Base-by-base conservation (phyloP, 2,329 filamentous ascomycete species). In the Didymellaceae sp. region DNA sequence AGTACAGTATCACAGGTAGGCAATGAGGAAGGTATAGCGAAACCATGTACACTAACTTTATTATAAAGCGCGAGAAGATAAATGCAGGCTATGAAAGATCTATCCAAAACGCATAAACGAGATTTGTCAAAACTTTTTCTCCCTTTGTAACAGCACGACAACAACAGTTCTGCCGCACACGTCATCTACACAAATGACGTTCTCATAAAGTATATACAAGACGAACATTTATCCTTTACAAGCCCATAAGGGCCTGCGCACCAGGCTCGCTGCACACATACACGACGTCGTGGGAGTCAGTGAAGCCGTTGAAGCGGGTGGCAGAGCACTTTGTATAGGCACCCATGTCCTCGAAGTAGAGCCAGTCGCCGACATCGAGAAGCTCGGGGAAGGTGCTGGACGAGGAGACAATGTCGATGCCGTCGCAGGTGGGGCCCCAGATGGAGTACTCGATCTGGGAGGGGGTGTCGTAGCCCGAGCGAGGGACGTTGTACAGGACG, bases 311-410 rank as follows among this genome's bases (percentile, higher is more conserved):
- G 86, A 99, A 99, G 70, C 89, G 87, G 49, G 94, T 99, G 57
- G 94, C 93, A 53, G 91, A 97, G 81, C 93, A 97, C 82, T 92
- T 96, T 64, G 94, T 97, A 76, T 99, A 99, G 18, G 94, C 93
- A 46, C 94, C 94, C 94, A 99, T 99, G 55, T 96, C 86, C 78
- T 97, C 91, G 75, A 99, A 99, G 79, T 96, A 99, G 45, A 99
- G 82, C 94, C 94, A 99, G 74, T 99, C 94, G 43, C 94, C 94
- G 6, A 96, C 90, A 68, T 97, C 87, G 33, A 99, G 79, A 38
- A 88, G 82, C 44, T 89, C 86, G 25, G 85, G 78, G 66, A 97
- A 90, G 55, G 82, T 84, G 73, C 89, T 90, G 70, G 87, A 89
- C 72, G 90, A 85, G 40, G 88, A 85, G 75, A 99, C 96, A 73